Conservation (phyloP, 345 rosid species). For the Gynandropsis gynandra region DNA sequence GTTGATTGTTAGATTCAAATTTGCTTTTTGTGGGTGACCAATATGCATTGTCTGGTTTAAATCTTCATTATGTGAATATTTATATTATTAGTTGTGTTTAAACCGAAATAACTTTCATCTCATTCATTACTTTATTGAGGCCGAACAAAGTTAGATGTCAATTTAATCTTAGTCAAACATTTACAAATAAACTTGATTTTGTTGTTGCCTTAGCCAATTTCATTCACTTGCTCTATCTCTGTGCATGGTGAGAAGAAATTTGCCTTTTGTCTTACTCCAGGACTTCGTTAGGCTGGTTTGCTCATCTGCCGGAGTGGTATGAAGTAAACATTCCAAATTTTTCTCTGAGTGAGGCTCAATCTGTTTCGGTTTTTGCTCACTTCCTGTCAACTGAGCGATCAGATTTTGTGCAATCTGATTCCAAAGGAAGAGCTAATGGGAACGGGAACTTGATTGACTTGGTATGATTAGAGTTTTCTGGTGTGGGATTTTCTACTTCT, state of each 20-base stretch:
- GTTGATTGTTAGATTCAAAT: no score
- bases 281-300: constrained; percentile 96
- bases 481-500: constrained; percentile 2
- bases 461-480: constrained; percentile 34
- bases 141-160: constrained; percentile 8
- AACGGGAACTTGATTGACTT: constrained; percentile 50
- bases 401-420: constrained; percentile 52
- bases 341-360: constrained; percentile 77
- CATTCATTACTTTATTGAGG: constrained; percentile 7
- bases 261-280: constrained; percentile 40
- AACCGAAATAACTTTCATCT: constrained; percentile 12
- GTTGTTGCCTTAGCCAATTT: constrained; percentile 5
- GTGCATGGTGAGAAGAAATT: constrained; percentile 19
- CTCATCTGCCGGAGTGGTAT: constrained; percentile 88
- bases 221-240: background rate
- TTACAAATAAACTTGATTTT: constrained; percentile 8
- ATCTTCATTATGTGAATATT: constrained; percentile 8
- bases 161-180: background rate
- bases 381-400: constrained; percentile 59
- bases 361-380: constrained; percentile 77
- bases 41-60: constrained; percentile 13
- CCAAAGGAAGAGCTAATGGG: constrained; percentile 54
- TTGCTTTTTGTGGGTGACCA: no score
- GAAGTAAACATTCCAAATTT: constrained; percentile 59
- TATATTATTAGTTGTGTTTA: constrained; percentile 13